These are phyloP conservation scores for Sclerotinia nivalis DNA, from an alignment of 2,329 filamentous ascomycete genomes.

Conservation along the genomic window DNA sequence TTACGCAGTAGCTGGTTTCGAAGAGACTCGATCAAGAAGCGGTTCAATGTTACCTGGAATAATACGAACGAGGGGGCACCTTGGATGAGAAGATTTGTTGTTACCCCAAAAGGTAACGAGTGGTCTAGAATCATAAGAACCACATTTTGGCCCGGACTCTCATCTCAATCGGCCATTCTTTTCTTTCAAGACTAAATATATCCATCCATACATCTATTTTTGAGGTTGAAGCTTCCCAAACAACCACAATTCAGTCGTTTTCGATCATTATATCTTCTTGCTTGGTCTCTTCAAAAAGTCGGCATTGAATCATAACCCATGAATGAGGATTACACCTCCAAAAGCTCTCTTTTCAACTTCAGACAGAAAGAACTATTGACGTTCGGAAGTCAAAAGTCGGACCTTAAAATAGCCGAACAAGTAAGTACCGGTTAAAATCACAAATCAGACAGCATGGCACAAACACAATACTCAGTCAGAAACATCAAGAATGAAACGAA, in stretches of 20 bases:
- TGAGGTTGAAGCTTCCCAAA: not conserved
- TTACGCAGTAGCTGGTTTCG: not conserved
- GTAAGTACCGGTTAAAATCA: not conserved
- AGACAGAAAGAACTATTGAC: not conserved
- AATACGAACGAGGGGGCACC: conserved; percentile 8
- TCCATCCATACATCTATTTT: not conserved
- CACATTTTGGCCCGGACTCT: conserved; percentile 13
- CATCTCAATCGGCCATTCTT: conserved; percentile 9
- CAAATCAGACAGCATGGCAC: not conserved
- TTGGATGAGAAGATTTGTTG: not conserved
- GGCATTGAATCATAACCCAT: not conserved
- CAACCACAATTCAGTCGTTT: not conserved
- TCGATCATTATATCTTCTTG: not conserved
- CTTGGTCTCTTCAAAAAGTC: not conserved
- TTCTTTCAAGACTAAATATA: not conserved
- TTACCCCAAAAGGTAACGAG: not conserved
- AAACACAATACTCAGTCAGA: not conserved
- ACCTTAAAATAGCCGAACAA: not conserved
- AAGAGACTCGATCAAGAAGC: not conserved
- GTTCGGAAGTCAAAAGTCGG: not conserved
- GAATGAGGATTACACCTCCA: not conserved
- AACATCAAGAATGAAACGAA: not conserved
- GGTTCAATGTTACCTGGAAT: not conserved
- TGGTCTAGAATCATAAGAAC: conserved; percentile 18
- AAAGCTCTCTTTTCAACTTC: not conserved